These are phyloP conservation scores for Angophora floribunda DNA, from an alignment of 345 rosid genomes.

Conservation along the genomic window DNA sequence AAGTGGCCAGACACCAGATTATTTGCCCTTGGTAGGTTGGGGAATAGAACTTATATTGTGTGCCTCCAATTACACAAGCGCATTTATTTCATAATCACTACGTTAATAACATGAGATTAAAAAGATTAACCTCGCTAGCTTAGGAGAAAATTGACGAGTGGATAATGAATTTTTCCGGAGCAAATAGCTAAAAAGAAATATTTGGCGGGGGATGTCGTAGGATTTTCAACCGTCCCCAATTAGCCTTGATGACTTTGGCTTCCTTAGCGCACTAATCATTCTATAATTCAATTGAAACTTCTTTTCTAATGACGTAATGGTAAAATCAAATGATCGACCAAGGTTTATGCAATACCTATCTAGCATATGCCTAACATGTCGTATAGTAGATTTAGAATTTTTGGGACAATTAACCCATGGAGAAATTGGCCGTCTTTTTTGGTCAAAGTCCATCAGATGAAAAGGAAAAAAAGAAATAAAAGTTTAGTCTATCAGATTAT, in stretches of 20 bases:
- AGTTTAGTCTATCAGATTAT: neutral
- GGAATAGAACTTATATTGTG: neutral
- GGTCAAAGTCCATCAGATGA: neutral
- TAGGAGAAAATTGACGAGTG: neutral
- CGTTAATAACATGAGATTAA: neutral
- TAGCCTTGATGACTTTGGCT: neutral
- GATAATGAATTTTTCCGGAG: fast-evolving
- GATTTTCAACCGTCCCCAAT: too few relatives aligned
- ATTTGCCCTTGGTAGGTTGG: neutral
- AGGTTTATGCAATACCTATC: neutral
- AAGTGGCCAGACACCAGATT: neutral
- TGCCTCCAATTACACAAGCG: neutral
- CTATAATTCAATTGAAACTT: neutral
- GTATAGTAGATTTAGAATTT: fast-evolving
- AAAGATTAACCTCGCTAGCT: neutral
- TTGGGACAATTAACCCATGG: fast-evolving
- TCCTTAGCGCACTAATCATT: neutral
- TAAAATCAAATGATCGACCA: neutral
- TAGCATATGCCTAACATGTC: neutral
- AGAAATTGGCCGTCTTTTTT: neutral
- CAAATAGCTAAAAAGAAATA: neutral
- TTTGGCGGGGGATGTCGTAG: too few relatives aligned
- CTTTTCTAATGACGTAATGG: neutral
- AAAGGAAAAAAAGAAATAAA: neutral
- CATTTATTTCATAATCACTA: neutral